Evolutionary conservation across 257 asterid species (phyloP).

Genomic region (Fraxinus pennsylvanica): DNA sequence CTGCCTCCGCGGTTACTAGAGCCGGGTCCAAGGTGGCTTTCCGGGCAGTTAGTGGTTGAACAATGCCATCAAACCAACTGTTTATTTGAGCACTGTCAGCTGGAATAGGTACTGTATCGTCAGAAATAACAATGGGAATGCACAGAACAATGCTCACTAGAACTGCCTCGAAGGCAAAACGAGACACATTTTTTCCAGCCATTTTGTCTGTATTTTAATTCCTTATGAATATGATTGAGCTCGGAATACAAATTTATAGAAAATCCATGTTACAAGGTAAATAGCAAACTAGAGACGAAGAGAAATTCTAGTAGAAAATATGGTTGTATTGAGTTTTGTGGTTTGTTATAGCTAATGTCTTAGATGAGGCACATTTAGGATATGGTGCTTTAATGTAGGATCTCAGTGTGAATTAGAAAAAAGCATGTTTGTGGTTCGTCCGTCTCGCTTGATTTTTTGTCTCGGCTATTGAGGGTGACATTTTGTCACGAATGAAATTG

Average conservation of each 20-base stretch:
- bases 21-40: slow-evolving; percentile 31
- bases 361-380: not conserved
- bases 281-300: not conserved
- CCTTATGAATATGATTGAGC: not conserved
- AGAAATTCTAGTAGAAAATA: not conserved
- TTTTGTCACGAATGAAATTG: too few relatives aligned
- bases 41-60: slow-evolving; percentile 15
- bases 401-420: not conserved
- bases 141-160: slow-evolving; percentile 22
- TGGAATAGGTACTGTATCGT: slow-evolving; percentile 37
- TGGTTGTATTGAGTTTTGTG: not conserved
- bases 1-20: slow-evolving; percentile 37
- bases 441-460: too few relatives aligned
- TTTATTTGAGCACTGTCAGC: slow-evolving; percentile 33
- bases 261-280: not conserved
- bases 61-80: slow-evolving; percentile 51
- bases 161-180: not conserved
- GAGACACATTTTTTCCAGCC: not conserved
- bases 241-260: not conserved
- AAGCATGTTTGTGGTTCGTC: too few relatives aligned
- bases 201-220: not conserved
- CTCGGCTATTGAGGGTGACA: too few relatives aligned
- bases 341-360: not conserved
- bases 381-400: not conserved
- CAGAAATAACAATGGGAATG: slow-evolving; percentile 24